A percentile compares a stretch with the other conserved stretches of the same genome.
These are phyloP conservation scores for Pythium apleroticum DNA, from an alignment of 352 stramenopile genomes.

Conservation along the genomic window DNA sequence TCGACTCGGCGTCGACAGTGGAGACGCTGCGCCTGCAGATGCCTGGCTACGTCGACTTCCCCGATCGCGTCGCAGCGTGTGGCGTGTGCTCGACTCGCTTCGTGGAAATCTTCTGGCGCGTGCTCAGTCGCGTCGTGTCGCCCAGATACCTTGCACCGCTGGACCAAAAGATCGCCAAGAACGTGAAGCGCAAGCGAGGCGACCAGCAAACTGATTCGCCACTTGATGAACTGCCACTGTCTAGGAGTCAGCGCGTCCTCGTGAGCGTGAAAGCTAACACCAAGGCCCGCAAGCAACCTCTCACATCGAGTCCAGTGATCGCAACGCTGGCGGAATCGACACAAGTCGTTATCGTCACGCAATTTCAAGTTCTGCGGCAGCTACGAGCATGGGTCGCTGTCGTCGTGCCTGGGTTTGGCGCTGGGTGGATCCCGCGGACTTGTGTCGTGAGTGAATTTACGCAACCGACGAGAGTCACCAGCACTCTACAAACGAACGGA, in stretches of 20 bases:
- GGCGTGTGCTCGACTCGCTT: slow-evolving; percentile 12
- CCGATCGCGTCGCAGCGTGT: not conserved
- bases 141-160: slow-evolving; percentile 20
- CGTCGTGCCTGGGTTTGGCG: slow-evolving; percentile 15
- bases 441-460: slow-evolving; percentile 4
- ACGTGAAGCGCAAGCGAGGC: slow-evolving; percentile 19
- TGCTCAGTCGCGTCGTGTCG: slow-evolving; percentile 6
- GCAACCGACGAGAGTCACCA: not conserved
- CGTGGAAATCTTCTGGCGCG: slow-evolving; percentile 19
- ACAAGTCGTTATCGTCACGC: not conserved
- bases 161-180: slow-evolving; percentile 9
- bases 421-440: slow-evolving; percentile 12
- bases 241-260: not conserved
- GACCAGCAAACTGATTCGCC: not conserved
- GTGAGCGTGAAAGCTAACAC: slow-evolving; percentile 17
- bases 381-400: slow-evolving; percentile 19
- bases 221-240: slow-evolving; percentile 10
- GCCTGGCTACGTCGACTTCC: slow-evolving; percentile 7
- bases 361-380: slow-evolving; percentile 17
- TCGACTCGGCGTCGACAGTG: slow-evolving; percentile 4
- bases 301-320: not conserved
- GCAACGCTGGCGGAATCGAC: not conserved
- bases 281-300: slow-evolving; percentile 16
- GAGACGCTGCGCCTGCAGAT: slow-evolving; percentile 15
- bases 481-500: not conserved